Evolutionary conservation across 352 stramenopile species (phyloP).

Genomic region (Blastocystis sp.): DNA sequence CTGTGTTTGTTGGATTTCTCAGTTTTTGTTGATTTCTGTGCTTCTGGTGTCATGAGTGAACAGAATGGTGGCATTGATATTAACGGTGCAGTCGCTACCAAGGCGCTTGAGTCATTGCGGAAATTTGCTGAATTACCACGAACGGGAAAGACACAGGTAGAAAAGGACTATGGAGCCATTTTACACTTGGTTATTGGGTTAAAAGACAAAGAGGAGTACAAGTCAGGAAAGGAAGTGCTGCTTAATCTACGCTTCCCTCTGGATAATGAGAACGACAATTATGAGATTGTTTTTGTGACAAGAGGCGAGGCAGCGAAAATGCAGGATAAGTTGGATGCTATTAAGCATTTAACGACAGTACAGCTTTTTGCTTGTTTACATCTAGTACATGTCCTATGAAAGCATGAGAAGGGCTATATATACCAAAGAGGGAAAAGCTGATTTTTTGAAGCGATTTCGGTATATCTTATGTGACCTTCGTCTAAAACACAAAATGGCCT

Average conservation of each 20-base stretch:
- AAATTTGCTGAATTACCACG: background rate
- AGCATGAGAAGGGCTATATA: background rate
- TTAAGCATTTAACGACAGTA: slow-evolving; percentile 10
- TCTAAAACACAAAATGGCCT: background rate
- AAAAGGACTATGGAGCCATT: background rate
- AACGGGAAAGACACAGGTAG: background rate
- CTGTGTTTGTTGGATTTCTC: slow-evolving; percentile 10
- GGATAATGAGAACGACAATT: background rate
- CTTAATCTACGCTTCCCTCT: background rate
- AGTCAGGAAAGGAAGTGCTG: background rate
- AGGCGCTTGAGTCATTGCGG: slow-evolving; percentile 7
- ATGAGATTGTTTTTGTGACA: slow-evolving; percentile 37
- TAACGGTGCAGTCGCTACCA: slow-evolving; percentile 16
- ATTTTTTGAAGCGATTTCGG: slow-evolving; percentile 1
- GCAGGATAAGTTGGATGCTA: background rate
- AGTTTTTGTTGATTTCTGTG: background rate
- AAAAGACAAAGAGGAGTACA: slow-evolving; percentile 3
- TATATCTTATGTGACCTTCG: slow-evolving; percentile 45
- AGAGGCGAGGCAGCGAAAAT: background rate
- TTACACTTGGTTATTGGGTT: slow-evolving; percentile 21
- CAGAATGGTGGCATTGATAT: background rate
- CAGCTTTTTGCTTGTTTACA: background rate
- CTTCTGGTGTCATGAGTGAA: background rate
- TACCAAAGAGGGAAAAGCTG: background rate
- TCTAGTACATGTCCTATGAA: slow-evolving; percentile 46